Percentiles rank a stretch among this genome's conserved stretches.
phyloP scores from a whole-genome alignment of 2,329 filamentous ascomycete species.

The Blastomyces percursus region DNA sequence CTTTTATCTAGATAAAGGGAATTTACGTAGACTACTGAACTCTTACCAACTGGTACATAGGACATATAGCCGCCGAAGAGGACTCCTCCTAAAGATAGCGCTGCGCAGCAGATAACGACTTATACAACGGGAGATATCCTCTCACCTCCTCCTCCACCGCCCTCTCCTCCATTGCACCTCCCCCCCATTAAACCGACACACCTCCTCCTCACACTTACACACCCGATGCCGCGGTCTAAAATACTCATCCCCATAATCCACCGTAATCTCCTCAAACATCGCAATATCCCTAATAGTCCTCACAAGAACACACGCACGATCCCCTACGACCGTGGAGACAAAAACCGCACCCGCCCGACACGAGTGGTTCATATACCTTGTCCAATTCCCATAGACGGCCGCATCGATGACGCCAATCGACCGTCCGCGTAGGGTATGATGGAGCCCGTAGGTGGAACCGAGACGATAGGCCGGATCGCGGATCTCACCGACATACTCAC shows the following conservation, averaged over 20 bases:
- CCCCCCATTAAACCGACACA: background rate
- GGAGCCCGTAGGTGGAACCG: conserved; percentile 15
- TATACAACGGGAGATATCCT: background rate
- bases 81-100: background rate
- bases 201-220: conserved; percentile 6
- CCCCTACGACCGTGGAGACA: conserved; percentile 14
- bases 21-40: too few relatives aligned
- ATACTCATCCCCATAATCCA: conserved; percentile 22
- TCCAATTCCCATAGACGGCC: conserved; percentile 24
- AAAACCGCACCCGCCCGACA: conserved; percentile 22
- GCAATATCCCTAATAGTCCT: conserved; percentile 19
- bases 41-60: too few relatives aligned
- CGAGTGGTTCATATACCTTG: conserved; percentile 29
- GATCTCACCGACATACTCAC: conserved; percentile 15
- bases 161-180: background rate
- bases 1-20: background rate
- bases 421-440: background rate
- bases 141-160: background rate
- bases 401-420: conserved; percentile 13
- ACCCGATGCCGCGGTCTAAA: background rate
- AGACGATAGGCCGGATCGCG: conserved; percentile 8
- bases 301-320: conserved; percentile 15
- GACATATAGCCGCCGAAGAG: background rate
- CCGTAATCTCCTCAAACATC: conserved; percentile 26
- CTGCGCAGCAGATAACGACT: background rate